phyloP scores from a whole-genome alignment of 352 stramenopile genomes.

The Phytopythium helicoides region DNA sequence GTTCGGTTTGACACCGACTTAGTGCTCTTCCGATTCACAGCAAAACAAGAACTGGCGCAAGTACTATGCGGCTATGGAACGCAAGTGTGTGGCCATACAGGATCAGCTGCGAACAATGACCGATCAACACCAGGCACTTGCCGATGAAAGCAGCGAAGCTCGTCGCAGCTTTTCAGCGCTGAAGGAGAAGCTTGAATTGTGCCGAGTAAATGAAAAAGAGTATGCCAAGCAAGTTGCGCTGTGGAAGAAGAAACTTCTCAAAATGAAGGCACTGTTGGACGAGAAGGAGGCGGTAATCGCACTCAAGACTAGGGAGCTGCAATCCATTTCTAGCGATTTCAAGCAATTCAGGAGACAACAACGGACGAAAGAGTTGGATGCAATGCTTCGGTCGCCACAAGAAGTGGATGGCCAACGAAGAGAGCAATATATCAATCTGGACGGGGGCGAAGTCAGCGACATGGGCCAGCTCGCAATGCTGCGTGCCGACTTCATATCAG shows the following conservation, averaged over 20 bases:
- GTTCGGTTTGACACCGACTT: neutral
- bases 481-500: constrained; percentile 37
- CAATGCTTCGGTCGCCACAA: constrained; percentile 12
- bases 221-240: constrained; percentile 29
- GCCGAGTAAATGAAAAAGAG: constrained; percentile 23
- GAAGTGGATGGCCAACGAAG: too few species aligned
- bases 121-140: constrained; percentile 31
- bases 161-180: constrained; percentile 16
- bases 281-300: constrained; percentile 35
- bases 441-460: constrained; percentile 12
- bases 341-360: constrained; percentile 24
- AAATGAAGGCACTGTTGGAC: constrained; percentile 43
- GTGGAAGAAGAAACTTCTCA: constrained; percentile 60
- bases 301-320: constrained; percentile 28
- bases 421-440: too few species aligned
- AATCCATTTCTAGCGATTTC: constrained; percentile 25
- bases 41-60: constrained; percentile 77
- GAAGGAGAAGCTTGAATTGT: constrained; percentile 20
- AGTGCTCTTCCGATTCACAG: constrained; percentile 2
- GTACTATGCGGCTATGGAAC: constrained; percentile 60
- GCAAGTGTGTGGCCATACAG: constrained; percentile 27
- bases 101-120: constrained; percentile 29
- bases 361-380: constrained; percentile 34
- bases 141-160: constrained; percentile 19
- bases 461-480: constrained; percentile 32